Evolutionary conservation across 2,329 filamentous ascomycete genomes (phyloP), one percentile per base, ranked within the genome.

Genomic region (Stylonectria norvegica): DNA sequence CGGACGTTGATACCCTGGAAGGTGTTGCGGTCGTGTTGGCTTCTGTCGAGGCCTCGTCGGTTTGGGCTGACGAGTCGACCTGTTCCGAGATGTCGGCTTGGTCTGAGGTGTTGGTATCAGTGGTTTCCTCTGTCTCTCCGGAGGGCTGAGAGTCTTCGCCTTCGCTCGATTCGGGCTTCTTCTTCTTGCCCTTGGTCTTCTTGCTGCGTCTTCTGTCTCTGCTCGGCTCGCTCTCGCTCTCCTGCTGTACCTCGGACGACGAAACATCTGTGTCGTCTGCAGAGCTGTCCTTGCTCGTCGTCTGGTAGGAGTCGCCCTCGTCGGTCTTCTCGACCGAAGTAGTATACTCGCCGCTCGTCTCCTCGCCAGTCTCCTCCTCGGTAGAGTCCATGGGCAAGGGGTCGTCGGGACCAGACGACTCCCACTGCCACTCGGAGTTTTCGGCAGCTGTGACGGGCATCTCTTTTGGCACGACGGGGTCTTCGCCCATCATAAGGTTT

Each of bases 51-150:
- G 12, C 32, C 4, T 41, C 28, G 4, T 29, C 39, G 12, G 31
- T 32, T 11, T 40, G 20, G 4, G 31, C 14, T 11, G 27, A 29
- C 5, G 27, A 29, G 12, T 29, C 27, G 7, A 14, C n/a, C n/a
- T n/a, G n/a, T n/a, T n/a, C n/a, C n/a, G n/a, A n/a, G n/a, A n/a
- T n/a, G n/a, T 33, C 20, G 9, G 22, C 16, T 12, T 20, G 31
- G 12, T 20, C 20, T 11, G 39, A 40, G 17, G 45, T 38, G 10
- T 44, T 36, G 17, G 47, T 35, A 6, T 47, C 48, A 8, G 32
- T 33, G 11, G 37, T 23, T 7, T 20, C 28, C 10, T 9, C 16
- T 4, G n/a, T 14, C 7, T 28, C 15, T 5, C 38, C 27, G 2
- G 46, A 40, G 12, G 7, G 5, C 7, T 29, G 10, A 10, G 27